These are phyloP conservation scores for Tylopilus balloui DNA, from an alignment of 768 basidiomycete species.

Conservation along the genomic window DNA sequence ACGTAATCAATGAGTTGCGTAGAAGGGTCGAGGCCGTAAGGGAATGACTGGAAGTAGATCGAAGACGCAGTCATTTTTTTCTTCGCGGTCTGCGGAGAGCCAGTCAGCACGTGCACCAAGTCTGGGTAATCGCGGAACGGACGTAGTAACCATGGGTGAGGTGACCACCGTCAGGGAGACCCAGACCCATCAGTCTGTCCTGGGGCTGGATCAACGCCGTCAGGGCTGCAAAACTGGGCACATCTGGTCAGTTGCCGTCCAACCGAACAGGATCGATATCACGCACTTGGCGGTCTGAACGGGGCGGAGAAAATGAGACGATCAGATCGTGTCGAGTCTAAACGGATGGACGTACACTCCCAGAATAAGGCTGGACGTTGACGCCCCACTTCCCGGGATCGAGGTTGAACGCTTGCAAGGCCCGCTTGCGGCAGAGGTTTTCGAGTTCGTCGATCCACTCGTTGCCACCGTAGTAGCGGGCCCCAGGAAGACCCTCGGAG, in stretches of 20 bases:
- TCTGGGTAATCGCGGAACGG: slow-evolving; percentile 23
- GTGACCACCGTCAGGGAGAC: slow-evolving; percentile 95
- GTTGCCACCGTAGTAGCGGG: slow-evolving; percentile 96
- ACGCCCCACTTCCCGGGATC: slow-evolving; percentile 94
- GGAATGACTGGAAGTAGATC: slow-evolving; percentile 99
- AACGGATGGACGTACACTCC: slow-evolving; percentile 55
- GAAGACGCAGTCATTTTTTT: slow-evolving; percentile 99
- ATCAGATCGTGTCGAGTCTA: slow-evolving; percentile 9
- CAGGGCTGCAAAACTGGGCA: slow-evolving; percentile 83
- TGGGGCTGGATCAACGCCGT: slow-evolving; percentile 96
- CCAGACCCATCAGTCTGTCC: slow-evolving; percentile 98
- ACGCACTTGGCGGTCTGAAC: slow-evolving; percentile 82
- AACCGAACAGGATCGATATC: neutral
- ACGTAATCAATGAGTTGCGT: slow-evolving; percentile 90
- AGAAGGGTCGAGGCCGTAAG: slow-evolving; percentile 78
- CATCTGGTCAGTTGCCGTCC: slow-evolving; percentile 9
- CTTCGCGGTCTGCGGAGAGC: slow-evolving; percentile 72
- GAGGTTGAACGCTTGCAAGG: slow-evolving; percentile 92
- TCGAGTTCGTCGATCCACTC: slow-evolving; percentile 98
- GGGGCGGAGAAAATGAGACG: slow-evolving; percentile 1
- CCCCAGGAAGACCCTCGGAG: slow-evolving; percentile 98
- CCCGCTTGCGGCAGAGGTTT: slow-evolving; percentile 89
- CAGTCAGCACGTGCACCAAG: neutral
- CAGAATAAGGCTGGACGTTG: slow-evolving; percentile 98
- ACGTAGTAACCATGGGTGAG: slow-evolving; percentile 97